phyloP scores from a whole-genome alignment of 2,329 filamentous ascomycete genomes.

The Aspergillus neotritici region DNA sequence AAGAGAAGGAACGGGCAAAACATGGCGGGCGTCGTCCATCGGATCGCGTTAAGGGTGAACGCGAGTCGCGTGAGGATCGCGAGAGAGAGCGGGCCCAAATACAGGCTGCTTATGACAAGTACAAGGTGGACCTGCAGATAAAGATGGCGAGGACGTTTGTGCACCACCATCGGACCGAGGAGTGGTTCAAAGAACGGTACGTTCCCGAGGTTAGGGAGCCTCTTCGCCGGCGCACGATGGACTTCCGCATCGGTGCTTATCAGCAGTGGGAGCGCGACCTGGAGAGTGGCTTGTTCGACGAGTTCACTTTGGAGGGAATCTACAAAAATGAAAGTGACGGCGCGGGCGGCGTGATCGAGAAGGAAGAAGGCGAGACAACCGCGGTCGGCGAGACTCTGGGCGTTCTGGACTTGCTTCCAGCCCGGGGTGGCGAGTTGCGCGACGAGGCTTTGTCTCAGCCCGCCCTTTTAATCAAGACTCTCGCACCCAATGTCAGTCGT shows the following conservation, averaged over 20 bases:
- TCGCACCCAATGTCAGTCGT: constrained; percentile 91
- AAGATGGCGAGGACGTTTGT: constrained; percentile 87
- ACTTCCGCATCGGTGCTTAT: constrained; percentile 73
- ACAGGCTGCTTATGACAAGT: constrained; percentile 59
- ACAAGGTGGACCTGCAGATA: constrained; percentile 60
- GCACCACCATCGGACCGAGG: constrained; percentile 84
- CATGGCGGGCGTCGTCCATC: constrained; percentile 52
- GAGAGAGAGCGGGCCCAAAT: constrained; percentile 59
- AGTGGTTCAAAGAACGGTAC: constrained; percentile 97
- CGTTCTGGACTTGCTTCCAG: constrained; percentile 83
- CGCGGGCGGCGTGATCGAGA: constrained; percentile 76
- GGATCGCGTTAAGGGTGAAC: constrained; percentile 55
- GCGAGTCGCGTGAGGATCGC: constrained; percentile 57
- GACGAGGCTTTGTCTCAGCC: constrained; percentile 86
- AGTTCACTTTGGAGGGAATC: constrained; percentile 88
- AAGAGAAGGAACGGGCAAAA: constrained; percentile 58
- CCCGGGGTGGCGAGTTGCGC: constrained; percentile 74
- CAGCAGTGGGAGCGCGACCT: constrained; percentile 85
- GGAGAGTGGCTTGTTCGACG: constrained; percentile 79
- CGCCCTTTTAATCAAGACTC: constrained; percentile 94
- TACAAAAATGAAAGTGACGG: constrained; percentile 91
- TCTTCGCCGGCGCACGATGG: constrained; percentile 68
- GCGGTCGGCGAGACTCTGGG: constrained; percentile 88
- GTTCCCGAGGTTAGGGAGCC: constrained; percentile 73
- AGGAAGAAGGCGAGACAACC: constrained; percentile 90